These are phyloP conservation scores for Tanacetum coccineum DNA, from an alignment of 129 eudicot genomes.

Conservation along the genomic window DNA sequence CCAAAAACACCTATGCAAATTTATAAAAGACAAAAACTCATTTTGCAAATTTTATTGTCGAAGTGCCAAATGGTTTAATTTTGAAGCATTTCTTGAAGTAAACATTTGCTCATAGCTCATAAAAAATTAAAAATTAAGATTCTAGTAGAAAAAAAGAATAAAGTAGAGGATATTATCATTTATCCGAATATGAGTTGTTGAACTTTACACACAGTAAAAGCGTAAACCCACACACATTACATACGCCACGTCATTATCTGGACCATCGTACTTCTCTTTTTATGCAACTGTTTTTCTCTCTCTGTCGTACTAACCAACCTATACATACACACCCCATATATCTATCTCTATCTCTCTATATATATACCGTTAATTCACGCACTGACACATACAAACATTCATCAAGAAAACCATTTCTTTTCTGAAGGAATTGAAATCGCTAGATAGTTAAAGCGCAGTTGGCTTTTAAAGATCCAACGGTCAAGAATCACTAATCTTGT, in stretches of 20 bases:
- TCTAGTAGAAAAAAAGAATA: no score
- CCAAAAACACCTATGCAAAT: no score
- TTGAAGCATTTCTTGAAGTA: no score
- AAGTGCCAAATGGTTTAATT: no score
- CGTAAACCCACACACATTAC: no score
- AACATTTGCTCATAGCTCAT: no score
- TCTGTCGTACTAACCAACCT: constrained; percentile 20
- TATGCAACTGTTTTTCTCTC: constrained; percentile 29
- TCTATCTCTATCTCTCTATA: constrained; percentile 15
- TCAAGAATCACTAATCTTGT: constrained; percentile 38
- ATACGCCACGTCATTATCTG: constrained; percentile 13
- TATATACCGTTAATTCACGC: neutral
- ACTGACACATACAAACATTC: neutral
- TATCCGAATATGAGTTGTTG: no score
- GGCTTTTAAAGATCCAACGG: constrained; percentile 44
- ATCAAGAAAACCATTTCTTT: constrained; percentile 18
- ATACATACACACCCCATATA: constrained; percentile 4
- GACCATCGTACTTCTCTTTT: constrained; percentile 38
- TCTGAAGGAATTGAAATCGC: neutral
- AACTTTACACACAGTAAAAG: no score
- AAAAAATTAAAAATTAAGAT: no score
- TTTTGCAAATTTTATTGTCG: no score
- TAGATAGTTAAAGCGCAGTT: constrained; percentile 11
- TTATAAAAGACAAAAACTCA: no score
- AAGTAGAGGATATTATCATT: no score